A percentile compares a stretch with the other conserved stretches of the same genome.
Conservation (phyloP, 768 basidiomycete genomes). For the Exsudoporus frostii region DNA sequence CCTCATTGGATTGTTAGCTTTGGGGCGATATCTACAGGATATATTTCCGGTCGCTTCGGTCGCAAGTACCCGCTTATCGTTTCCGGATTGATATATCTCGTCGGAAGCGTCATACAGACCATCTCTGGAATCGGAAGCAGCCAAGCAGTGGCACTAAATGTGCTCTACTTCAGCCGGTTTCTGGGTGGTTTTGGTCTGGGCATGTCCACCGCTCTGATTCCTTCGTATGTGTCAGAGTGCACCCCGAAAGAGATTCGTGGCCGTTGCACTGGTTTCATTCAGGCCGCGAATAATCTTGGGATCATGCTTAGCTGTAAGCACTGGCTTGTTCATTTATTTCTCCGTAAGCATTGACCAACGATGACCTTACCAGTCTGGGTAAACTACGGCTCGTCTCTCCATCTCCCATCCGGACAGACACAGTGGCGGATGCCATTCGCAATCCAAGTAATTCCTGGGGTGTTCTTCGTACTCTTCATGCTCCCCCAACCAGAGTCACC, state of each 20-base stretch:
- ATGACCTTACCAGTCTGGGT: slow-evolving; percentile 41
- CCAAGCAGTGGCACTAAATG: slow-evolving; percentile 32
- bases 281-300: slow-evolving; percentile 30
- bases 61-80: slow-evolving; percentile 44
- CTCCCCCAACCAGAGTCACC: slow-evolving; percentile 53
- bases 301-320: slow-evolving; percentile 36
- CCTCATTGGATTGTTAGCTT: slow-evolving; percentile 29
- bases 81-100: slow-evolving; percentile 44
- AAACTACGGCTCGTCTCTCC: slow-evolving; percentile 41
- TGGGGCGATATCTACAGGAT: slow-evolving; percentile 41
- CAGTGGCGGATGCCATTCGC: slow-evolving; percentile 56
- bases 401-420: slow-evolving; percentile 36
- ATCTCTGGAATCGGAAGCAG: slow-evolving; percentile 43
- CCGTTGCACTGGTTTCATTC: slow-evolving; percentile 46
- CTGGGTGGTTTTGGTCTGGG: slow-evolving; percentile 61
- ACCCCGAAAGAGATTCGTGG: slow-evolving; percentile 47
- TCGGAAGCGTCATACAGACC: slow-evolving; percentile 48
- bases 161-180: slow-evolving; percentile 51
- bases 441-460: slow-evolving; percentile 50
- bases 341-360: not conserved
- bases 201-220: slow-evolving; percentile 47
- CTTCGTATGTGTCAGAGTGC: slow-evolving; percentile 51
- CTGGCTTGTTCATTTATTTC: not conserved
- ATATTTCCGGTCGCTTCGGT: slow-evolving; percentile 41
- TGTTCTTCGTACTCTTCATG: slow-evolving; percentile 46